These are phyloP conservation scores for Cairneyella variabilis DNA, from an alignment of 495 filamentous ascomycete genomes.

Conservation along the genomic window DNA sequence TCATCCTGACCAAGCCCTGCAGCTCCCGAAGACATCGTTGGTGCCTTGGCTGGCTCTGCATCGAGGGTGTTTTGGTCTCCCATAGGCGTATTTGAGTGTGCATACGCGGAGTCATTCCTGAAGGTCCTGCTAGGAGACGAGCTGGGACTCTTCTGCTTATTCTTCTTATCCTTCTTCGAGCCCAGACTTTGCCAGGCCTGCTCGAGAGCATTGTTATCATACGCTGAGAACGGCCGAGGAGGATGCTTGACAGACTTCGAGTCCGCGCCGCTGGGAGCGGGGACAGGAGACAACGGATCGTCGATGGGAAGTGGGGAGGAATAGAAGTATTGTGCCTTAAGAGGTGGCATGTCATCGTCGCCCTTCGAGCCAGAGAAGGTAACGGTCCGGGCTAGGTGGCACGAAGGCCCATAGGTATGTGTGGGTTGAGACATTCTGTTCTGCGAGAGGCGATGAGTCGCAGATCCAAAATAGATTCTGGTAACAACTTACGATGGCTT, in stretches of 20 bases:
- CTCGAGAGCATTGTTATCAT: constrained; percentile 71
- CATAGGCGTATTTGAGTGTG: too few relatives aligned
- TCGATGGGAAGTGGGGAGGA: constrained; percentile 72
- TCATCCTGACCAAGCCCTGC: background rate
- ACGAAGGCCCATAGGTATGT: constrained; percentile 54
- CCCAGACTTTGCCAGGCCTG: constrained; percentile 61
- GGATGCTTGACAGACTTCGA: constrained; percentile 48
- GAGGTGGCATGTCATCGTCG: constrained; percentile 44
- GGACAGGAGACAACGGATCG: constrained; percentile 70
- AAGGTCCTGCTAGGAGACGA: background rate
- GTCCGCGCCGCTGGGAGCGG: constrained; percentile 48
- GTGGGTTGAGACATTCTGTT: constrained; percentile 40
- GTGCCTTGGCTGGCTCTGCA: too few relatives aligned
- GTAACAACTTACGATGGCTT: too few relatives aligned
- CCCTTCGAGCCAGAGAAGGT: constrained; percentile 21
- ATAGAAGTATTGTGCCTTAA: constrained; percentile 78
- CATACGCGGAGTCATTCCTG: too few relatives aligned
- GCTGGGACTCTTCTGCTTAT: too few relatives aligned
- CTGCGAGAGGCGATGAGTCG: constrained; percentile 5
- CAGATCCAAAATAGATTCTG: too few relatives aligned
- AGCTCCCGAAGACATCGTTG: background rate
- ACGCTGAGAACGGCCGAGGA: constrained; percentile 71
- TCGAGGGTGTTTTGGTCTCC: too few relatives aligned
- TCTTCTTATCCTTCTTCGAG: constrained; percentile 32
- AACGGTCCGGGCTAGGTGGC: constrained; percentile 33